Conservation (phyloP, 139 green algal species). For the Tetratostichococcus sp. region DNA sequence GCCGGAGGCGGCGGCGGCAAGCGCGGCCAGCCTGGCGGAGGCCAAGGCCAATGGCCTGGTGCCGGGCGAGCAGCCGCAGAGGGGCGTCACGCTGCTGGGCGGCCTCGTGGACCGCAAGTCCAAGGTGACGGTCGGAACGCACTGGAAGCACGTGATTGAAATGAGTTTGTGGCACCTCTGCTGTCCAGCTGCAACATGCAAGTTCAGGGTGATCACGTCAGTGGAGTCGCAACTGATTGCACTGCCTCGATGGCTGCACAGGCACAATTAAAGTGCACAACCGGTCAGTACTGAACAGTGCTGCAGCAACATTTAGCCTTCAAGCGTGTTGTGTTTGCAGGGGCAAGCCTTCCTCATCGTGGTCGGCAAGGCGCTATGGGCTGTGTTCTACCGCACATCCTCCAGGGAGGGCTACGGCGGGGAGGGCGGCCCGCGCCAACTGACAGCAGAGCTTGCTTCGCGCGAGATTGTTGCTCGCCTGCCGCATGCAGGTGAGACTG, state of each 20-base stretch:
- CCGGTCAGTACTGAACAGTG: too few relatives aligned
- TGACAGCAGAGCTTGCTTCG: constrained; percentile 17
- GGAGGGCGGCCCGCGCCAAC: constrained; percentile 10
- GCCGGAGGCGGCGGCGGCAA: neutral
- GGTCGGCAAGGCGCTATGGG: neutral
- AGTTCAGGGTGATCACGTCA: too few relatives aligned
- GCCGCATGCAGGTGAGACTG: neutral
- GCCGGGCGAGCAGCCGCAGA: neutral
- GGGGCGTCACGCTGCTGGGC: neutral
- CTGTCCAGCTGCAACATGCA: too few relatives aligned
- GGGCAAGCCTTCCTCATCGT: neutral
- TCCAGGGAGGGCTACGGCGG: neutral
- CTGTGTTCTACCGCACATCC: neutral
- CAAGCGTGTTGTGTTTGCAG: neutral
- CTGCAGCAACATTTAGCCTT: too few relatives aligned
- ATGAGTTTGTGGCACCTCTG: too few relatives aligned
- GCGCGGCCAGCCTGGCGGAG: neutral
- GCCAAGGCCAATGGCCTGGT: neutral
- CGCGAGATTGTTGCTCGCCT: constrained; percentile 14
- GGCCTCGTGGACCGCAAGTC: neutral
- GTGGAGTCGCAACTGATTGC: too few relatives aligned
- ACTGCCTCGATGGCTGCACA: too few relatives aligned
- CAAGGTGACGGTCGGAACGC: neutral
- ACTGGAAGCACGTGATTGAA: too few relatives aligned
- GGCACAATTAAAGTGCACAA: too few relatives aligned